Conservation (phyloP, 495 filamentous ascomycete species). For the Neurospora sp. region DNA sequence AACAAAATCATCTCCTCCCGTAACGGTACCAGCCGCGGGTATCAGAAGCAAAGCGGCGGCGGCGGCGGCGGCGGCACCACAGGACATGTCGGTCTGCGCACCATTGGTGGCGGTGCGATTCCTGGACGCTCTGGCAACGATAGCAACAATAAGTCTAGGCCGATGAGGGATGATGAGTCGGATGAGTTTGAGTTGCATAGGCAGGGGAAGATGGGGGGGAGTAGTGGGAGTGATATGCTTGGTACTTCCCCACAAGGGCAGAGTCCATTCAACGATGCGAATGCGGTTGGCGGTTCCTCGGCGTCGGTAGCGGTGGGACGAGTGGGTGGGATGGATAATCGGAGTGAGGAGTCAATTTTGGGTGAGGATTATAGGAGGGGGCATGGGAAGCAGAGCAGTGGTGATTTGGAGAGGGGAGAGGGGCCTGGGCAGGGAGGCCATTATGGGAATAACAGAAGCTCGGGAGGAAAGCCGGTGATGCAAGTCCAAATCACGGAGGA, state of each 20-base stretch:
- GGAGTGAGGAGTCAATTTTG: background rate
- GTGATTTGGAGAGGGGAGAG: background rate
- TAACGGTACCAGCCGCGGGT: background rate
- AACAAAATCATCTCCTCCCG: background rate
- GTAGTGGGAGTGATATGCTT: background rate
- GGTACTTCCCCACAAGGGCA: background rate
- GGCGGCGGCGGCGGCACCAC: too few relatives aligned
- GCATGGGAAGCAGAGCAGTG: background rate
- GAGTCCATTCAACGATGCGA: background rate
- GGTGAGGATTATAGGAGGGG: background rate
- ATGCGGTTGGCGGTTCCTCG: background rate
- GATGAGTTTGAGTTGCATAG: background rate
- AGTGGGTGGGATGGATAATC: background rate
- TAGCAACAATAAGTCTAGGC: background rate
- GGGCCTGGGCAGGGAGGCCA: background rate
- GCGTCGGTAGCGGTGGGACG: background rate
- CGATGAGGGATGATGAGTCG: background rate
- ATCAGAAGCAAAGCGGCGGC: slow-evolving; percentile 2
- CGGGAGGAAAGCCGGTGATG: background rate
- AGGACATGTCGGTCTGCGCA: background rate
- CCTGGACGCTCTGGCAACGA: background rate
- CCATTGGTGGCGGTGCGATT: background rate
- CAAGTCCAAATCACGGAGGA: background rate
- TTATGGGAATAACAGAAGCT: background rate
- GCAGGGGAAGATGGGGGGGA: background rate